Conservation (phyloP, 192 early-diverging fungal species). For the Tieghemiomyces parasiticus region DNA sequence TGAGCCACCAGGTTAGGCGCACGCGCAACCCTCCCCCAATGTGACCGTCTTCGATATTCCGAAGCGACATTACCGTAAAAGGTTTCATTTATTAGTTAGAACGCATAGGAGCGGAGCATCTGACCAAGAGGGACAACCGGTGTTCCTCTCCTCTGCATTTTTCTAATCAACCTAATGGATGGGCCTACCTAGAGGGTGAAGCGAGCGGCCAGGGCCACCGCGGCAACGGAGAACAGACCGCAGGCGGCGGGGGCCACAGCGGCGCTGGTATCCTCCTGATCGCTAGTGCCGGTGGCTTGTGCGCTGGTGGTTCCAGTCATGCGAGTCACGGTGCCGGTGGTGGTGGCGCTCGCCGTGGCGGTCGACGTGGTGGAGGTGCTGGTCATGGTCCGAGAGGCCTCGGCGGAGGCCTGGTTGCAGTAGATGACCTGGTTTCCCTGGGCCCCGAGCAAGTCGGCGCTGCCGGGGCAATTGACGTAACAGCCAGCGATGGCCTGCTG, state of each 20-base stretch:
- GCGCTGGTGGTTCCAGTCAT: background rate
- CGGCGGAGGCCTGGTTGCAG: conserved; percentile 6
- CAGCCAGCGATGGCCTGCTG: conserved; percentile 23
- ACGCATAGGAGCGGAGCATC: too few relatives aligned
- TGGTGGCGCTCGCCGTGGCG: background rate
- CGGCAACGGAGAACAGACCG: background rate
- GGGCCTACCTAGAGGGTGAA: background rate
- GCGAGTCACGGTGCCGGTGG: background rate
- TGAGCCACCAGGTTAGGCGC: too few relatives aligned
- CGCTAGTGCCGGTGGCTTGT: background rate
- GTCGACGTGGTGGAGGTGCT: conserved; percentile 8
- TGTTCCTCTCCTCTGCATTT: too few relatives aligned
- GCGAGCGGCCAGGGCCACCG: background rate
- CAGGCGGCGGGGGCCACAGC: background rate
- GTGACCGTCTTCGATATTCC: too few relatives aligned
- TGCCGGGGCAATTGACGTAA: conserved; percentile 26
- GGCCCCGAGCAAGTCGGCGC: conserved; percentile 7
- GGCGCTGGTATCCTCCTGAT: background rate
- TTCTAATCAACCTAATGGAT: too few relatives aligned
- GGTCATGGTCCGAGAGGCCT: background rate
- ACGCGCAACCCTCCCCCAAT: too few relatives aligned
- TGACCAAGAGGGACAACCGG: too few relatives aligned
- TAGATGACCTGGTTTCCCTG: background rate
- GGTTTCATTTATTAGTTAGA: too few relatives aligned
- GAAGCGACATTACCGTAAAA: too few relatives aligned